Base-by-base conservation (phyloP, 2,329 filamentous ascomycete genomes). In the Hypocrella siamensis region DNA sequence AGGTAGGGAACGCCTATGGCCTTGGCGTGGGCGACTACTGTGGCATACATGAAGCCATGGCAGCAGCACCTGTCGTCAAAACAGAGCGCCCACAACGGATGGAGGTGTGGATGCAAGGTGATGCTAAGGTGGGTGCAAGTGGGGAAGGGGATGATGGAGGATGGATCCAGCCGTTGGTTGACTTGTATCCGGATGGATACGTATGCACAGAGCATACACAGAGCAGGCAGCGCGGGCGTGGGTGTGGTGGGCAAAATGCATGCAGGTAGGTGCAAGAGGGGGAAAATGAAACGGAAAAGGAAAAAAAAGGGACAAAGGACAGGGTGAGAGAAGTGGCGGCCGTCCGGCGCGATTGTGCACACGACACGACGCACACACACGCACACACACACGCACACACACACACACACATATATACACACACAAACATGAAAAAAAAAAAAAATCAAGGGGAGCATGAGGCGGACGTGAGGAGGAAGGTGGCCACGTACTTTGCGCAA, bases 401-500 rank as follows among this genome's bases (percentile, higher is more conserved):
- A n/a, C n/a, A n/a, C n/a, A n/a, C n/a, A n/a, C n/a, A n/a, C n/a
- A n/a, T n/a, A n/a, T n/a, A n/a, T n/a, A n/a, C n/a, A n/a, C n/a
- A n/a, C n/a, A n/a, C n/a, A n/a, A n/a, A 30, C 26, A 26, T 22
- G 10, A 18, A 26, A 33, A 31, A 28, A 30, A 27, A 31, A 34
- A 17, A 19, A 24, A 30, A 28, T 37, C 19, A 26, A 14, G 28
- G 21, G 39, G 35, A 16, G 28, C 19, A 27, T 19, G 15, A 18
- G 19, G 5, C 16, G 24, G 5, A 5, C 22, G 27, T 30, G 25
- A 26, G 30, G 21, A 15, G 30, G 15, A 11, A 5, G 19, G 21
- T 4, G 35, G 43, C 18, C 49, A 60, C 58, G 48, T 75, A 92
- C 77, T 75, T 90, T 45, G 90, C 86, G 60, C 86, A 93, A 61